These are phyloP conservation scores for Serpula lacrymans DNA, from an alignment of 768 basidiomycete genomes.

Conservation along the genomic window DNA sequence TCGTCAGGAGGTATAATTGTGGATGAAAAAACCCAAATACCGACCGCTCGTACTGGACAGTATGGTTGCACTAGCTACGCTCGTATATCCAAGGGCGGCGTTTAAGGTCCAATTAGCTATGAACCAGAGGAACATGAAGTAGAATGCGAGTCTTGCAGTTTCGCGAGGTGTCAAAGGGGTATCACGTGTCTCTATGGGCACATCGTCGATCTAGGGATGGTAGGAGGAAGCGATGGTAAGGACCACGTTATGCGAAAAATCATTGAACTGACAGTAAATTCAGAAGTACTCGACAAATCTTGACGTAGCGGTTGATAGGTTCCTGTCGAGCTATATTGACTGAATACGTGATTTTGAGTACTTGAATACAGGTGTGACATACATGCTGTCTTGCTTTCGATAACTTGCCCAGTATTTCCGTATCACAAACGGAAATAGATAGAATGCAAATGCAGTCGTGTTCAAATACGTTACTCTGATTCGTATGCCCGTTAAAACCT, in stretches of 20 bases:
- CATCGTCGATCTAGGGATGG: too few relatives aligned
- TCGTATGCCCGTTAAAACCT: constrained; percentile 5
- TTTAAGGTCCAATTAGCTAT: constrained; percentile 92
- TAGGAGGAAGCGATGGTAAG: too few relatives aligned
- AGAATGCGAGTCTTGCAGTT: constrained; percentile 73
- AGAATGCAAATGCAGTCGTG: constrained; percentile 84
- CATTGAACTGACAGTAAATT: constrained; percentile 19
- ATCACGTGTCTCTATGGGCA: too few relatives aligned
- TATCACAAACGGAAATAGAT: constrained; percentile 64
- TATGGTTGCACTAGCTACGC: constrained; percentile 92
- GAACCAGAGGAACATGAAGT: constrained; percentile 92
- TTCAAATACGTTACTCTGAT: constrained; percentile 85
- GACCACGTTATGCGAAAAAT: too few relatives aligned
- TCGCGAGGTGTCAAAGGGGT: constrained; percentile 57
- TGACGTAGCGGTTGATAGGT: constrained; percentile 23
- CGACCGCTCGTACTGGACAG: constrained; percentile 85
- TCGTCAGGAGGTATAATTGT: constrained; percentile 1
- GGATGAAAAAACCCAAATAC: constrained; percentile 18
- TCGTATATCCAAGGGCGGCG: constrained; percentile 79
- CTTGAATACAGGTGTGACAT: background rate
- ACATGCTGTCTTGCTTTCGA: constrained; percentile 4
- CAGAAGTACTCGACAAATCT: constrained; percentile 10
- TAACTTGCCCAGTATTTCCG: constrained; percentile 21
- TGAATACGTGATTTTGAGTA: background rate
- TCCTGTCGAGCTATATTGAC: constrained; percentile 2